Evolutionary conservation across 805 yeast genomes (phyloP), one percentile per base, ranked within the genome.

Genomic region (Saturnispora galanensis): DNA sequence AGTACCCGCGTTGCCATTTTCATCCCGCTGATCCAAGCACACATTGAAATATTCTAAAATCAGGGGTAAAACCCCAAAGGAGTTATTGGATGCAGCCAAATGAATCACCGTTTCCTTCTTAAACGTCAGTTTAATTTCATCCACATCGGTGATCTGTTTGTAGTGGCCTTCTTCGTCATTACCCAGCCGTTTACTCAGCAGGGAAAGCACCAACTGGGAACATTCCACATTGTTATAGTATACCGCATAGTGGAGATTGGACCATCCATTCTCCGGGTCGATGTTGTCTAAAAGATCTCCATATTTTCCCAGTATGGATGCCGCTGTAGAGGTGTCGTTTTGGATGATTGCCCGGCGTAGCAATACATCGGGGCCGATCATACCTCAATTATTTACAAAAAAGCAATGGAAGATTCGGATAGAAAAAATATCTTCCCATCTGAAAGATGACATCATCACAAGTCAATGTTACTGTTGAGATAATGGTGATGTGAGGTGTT

Each of bases 211-310:
- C 11, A 56, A 40, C 13, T 56, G 57, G n/a, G 62, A 50, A 29
- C 84, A 70, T 44, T 81, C 71, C 53, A 79, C 81, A 49, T 81
- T 72, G 36, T 94, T 93, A 55, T 81, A 65, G 54, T 58, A 81
- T 4, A 90, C 78, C 0, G 95, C 88, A 60, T 85, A 84, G 59
- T 86, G 96, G 39, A 86, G 65, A 33, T 83, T 79, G 12, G 84
- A 71, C 95, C 95, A 86, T 2, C 96, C 96, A 55, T 80, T 77
- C 17, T 57, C 29, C 5, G 87, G 74, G 56, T 87, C 84, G 18
- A 78, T 67, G 56, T 84, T 82, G 48, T 78, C 79, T 50, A 86
- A 59, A 34, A 84, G 67, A 30, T 77, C 80, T 0, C 94, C 93
- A 51, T 70, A 81, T 33, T 87, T 69, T 43, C 72, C 68, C n/a